Percentiles rank a stretch among this genome's conserved stretches.
phyloP scores from a whole-genome alignment of 1,284 basidiomycete species.

The Naganishia albida region DNA sequence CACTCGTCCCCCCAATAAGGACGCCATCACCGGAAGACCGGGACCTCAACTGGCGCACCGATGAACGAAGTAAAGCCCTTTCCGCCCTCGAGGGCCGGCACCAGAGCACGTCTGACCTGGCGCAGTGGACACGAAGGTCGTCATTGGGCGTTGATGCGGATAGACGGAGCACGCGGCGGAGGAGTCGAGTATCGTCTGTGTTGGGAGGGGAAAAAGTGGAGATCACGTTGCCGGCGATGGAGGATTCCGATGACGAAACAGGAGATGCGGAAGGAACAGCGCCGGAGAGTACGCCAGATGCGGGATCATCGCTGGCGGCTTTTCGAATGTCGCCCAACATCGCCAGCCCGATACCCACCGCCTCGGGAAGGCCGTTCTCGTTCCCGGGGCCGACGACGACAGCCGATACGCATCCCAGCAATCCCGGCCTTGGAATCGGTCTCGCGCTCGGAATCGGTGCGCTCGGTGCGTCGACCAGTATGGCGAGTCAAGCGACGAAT shows the following conservation, averaged over 20 bases:
- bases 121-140: not conserved
- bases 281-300: not conserved
- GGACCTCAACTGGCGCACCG: not conserved
- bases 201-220: conserved; percentile 10
- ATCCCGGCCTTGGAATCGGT: not conserved
- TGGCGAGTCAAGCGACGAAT: conserved; percentile 23
- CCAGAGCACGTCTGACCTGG: not conserved
- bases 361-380: not conserved
- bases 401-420: not conserved
- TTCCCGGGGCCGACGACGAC: not conserved
- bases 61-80: conserved; percentile 10
- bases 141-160: not conserved
- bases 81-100: conserved; percentile 15
- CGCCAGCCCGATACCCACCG: not conserved
- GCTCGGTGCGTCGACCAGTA: conserved; percentile 12
- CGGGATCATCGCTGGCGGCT: not conserved
- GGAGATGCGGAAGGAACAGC: not conserved
- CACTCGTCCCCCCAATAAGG: not conserved
- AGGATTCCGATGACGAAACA: not conserved
- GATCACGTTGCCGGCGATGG: conserved; percentile 20
- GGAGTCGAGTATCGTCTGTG: conserved; percentile 1
- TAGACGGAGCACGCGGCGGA: not conserved
- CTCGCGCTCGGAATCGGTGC: not conserved
- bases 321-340: not conserved
- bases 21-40: not conserved